Evolutionary conservation across 2,329 filamentous ascomycete genomes (phyloP).

Genomic region (Didymella pinodella): DNA sequence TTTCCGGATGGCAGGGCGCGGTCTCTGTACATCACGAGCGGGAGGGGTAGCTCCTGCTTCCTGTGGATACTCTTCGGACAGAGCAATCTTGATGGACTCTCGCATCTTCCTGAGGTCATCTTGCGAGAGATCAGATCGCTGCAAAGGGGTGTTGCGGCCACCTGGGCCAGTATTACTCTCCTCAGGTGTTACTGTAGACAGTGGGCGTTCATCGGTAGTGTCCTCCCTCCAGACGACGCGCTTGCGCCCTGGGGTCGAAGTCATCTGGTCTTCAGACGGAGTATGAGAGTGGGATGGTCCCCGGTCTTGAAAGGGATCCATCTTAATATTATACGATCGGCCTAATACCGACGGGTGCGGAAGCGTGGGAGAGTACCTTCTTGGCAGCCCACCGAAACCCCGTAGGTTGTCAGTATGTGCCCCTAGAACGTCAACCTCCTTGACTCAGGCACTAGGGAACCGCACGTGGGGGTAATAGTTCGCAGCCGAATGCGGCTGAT

Average conservation of each 20-base stretch:
- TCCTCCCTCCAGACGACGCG: constrained; percentile 47
- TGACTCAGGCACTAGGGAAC: constrained; percentile 26
- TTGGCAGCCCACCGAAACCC: constrained; percentile 17
- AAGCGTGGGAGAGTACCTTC: constrained; percentile 7
- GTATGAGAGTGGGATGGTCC: constrained; percentile 27
- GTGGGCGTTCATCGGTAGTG: constrained; percentile 21
- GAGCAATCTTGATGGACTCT: constrained; percentile 46
- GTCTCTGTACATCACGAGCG: constrained; percentile 42
- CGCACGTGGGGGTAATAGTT: constrained; percentile 29
- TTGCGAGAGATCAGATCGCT: constrained; percentile 45
- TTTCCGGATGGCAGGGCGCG: constrained; percentile 50
- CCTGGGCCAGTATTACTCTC: constrained; percentile 37
- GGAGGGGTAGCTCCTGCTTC: constrained; percentile 28
- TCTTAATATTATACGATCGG: constrained; percentile 34
- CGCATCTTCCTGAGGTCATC: constrained; percentile 45
- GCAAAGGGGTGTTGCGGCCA: constrained; percentile 41
- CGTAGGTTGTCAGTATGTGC: constrained; percentile 18
- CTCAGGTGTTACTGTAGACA: constrained; percentile 32
- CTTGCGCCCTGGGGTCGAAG: constrained; percentile 41
- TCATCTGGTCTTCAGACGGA: constrained; percentile 39
- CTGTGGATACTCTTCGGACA: constrained; percentile 40
- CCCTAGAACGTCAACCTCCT: constrained; percentile 25
- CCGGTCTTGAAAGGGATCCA: constrained; percentile 37
- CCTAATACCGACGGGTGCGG: constrained; percentile 14
- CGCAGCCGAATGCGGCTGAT: constrained; percentile 21